Evolutionary conservation across 208 protist species (phyloP).

Genomic region (Tritrichomonas foetus): DNA sequence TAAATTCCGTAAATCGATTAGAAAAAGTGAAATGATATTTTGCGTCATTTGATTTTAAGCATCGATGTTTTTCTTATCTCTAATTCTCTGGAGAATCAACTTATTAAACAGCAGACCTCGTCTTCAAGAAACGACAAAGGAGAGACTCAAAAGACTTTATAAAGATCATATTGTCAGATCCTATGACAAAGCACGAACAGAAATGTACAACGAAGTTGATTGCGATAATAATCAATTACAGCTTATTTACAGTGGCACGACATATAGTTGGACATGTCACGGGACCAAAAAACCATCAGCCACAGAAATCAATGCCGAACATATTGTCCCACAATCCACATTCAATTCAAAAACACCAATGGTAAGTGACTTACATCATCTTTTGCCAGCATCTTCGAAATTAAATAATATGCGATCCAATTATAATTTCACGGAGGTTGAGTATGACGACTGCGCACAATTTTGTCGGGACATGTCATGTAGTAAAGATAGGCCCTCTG

Average conservation of each 20-base stretch:
- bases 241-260: background rate
- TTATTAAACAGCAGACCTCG: too few relatives aligned
- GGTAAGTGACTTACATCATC: background rate
- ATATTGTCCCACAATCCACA: background rate
- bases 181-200: background rate
- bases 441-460: background rate
- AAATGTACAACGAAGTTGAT: constrained; percentile 28
- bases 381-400: background rate
- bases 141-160: background rate
- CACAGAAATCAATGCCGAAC: background rate
- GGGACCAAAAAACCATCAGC: background rate
- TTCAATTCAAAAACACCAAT: background rate
- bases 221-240: background rate
- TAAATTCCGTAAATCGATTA: too few relatives aligned
- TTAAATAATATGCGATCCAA: background rate
- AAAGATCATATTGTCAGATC: background rate
- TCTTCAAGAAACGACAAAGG: background rate
- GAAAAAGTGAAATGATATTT: too few relatives aligned
- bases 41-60: too few relatives aligned
- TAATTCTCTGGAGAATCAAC: too few relatives aligned
- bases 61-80: too few relatives aligned
- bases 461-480: background rate
- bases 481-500: background rate
- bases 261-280: background rate
- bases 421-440: background rate